Base-by-base conservation (phyloP, 148 eudicot species). In the Diospyros lotus region DNA sequence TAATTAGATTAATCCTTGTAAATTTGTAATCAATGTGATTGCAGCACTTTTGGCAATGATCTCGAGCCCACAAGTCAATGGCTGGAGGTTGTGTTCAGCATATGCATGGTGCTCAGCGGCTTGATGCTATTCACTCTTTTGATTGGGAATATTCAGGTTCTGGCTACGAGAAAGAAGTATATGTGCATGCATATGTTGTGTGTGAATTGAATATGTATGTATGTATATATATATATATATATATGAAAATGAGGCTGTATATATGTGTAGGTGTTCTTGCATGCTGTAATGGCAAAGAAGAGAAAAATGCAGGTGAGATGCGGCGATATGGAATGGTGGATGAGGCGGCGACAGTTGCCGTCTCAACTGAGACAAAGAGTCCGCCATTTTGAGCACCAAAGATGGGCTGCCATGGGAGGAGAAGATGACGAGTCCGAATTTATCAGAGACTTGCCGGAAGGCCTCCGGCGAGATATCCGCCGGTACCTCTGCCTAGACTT, bases 321-420 rank as follows among this genome's bases (percentile, higher is more conserved):
- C 64, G 54, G 80, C 9, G 81, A 86, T 65, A 71, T 80, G 74
- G 81, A 86, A 55, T 81, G 84, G 89, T 83, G 86, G 89, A 85
- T 85, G 86, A 78, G 79, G 58, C 39, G 80, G 75, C 73, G 88
- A 59, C 81, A 80, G 51, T 28, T 85, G 63, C 88, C 86, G 1
- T 39, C 80, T 3, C 53, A 14, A 2, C 69, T 82, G 65, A 80
- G 81, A 62, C 73, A 76, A 28, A 83, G 88, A 58, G 88, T 82
- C 45, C 53, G 78, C 0, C 73, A 68, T 41, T 85, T 74, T 17
- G 88, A 85, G 58, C 52, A 62, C 12, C 82, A 82, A 9, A 73
- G 80, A 28, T 85, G 81, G 82, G 72, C 74, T 2, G 51, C 78
- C 14, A 77, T 74, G 81, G 81, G 86, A 4, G 84, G 86, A 1